Conservation (phyloP, 2,329 filamentous ascomycete species). For the Colletotrichum noveboracense region DNA sequence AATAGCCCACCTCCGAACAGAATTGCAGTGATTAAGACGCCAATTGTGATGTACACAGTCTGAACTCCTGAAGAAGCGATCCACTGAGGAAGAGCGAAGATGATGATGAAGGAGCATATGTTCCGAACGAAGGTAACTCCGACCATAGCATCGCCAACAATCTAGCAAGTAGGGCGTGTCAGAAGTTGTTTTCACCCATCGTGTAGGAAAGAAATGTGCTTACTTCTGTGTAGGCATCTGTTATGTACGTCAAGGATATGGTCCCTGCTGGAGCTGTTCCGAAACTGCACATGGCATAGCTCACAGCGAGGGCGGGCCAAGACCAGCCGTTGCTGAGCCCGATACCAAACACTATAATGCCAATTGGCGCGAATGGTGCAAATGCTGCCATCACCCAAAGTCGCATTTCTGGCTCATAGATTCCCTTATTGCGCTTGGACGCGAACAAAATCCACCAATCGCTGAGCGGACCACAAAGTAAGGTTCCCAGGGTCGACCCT, state of each 20-base stretch:
- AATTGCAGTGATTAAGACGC: conserved; percentile 24
- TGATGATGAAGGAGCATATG: conserved; percentile 43
- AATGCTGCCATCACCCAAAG: conserved; percentile 41
- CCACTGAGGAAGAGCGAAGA: conserved; percentile 51
- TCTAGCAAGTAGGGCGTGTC: conserved; percentile 30
- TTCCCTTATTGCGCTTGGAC: conserved; percentile 39
- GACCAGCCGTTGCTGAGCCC: background rate
- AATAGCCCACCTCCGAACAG: conserved; percentile 19
- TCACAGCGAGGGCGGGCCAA: conserved; percentile 32
- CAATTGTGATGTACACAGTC: background rate
- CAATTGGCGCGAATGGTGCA: conserved; percentile 34
- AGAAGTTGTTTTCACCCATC: background rate
- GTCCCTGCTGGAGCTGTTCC: conserved; percentile 35
- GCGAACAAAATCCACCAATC: conserved; percentile 40
- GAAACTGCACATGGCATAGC: conserved; percentile 40
- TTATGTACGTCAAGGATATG: conserved; percentile 42
- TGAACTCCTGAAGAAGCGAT: background rate
- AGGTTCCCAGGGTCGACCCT: conserved; percentile 37
- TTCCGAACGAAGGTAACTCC: conserved; percentile 50
- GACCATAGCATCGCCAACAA: conserved; percentile 52
- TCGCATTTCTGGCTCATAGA: conserved; percentile 50
- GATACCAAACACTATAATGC: background rate
- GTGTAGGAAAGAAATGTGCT: background rate
- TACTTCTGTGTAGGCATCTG: conserved; percentile 41
- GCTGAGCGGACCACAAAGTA: conserved; percentile 36